Evolutionary conservation across 2,329 filamentous ascomycete species (phyloP).

Genomic region (Chalaropsis ovoidea): DNA sequence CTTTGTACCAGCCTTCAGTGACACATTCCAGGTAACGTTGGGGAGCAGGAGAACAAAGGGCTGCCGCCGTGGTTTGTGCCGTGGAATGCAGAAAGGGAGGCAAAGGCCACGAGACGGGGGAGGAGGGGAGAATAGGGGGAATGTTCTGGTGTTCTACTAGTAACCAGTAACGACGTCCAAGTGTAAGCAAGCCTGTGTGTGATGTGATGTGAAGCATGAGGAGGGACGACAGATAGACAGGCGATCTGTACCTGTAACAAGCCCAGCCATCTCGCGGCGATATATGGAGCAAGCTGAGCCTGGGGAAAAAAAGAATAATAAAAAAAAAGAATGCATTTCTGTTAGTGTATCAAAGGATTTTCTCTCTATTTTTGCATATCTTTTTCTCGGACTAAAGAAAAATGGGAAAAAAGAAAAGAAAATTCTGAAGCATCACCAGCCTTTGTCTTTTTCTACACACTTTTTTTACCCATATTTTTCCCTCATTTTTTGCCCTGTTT

Average conservation of each 20-base stretch:
- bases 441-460: background rate
- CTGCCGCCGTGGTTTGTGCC: background rate
- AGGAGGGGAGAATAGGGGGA: background rate
- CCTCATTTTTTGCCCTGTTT: background rate
- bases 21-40: background rate
- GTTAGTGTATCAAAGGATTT: background rate
- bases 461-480: background rate
- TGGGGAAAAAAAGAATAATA: background rate
- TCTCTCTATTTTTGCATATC: background rate
- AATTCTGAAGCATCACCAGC: background rate
- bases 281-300: background rate
- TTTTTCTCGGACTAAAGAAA: background rate
- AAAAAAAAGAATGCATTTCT: background rate
- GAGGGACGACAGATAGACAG: background rate
- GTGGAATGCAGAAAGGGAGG: background rate
- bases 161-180: background rate
- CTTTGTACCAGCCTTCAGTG: slow-evolving; percentile 3
- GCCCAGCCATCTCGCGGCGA: background rate
- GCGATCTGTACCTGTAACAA: slow-evolving; percentile 3
- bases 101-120: background rate
- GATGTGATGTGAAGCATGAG: background rate
- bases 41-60: background rate
- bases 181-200: background rate
- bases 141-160: background rate
- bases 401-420: background rate